A percentile compares a stretch with the other conserved stretches of the same genome.
phyloP scores from a whole-genome alignment of 192 early-diverging fungal species.

The Chytriomyces confervae region DNA sequence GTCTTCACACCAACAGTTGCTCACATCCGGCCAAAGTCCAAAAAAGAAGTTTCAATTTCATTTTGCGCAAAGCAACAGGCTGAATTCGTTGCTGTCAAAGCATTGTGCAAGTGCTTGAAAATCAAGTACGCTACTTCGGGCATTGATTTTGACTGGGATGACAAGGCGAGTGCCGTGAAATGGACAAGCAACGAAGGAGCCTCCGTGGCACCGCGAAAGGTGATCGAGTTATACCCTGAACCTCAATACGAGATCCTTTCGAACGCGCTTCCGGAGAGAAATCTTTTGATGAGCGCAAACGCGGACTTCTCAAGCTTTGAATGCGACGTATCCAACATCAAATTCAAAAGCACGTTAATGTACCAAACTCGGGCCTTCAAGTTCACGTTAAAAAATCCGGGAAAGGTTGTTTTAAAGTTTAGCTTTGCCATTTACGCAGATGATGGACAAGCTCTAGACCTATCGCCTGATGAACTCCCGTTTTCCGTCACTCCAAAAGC shows the following conservation, averaged over 20 bases:
- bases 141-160: slow-evolving; percentile 60
- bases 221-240: slow-evolving; percentile 54
- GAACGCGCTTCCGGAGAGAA: slow-evolving; percentile 27
- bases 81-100: slow-evolving; percentile 36
- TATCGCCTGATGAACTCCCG: slow-evolving; percentile 45
- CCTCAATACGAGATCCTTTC: slow-evolving; percentile 49
- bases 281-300: slow-evolving; percentile 49
- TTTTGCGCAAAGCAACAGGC: slow-evolving; percentile 49
- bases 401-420: slow-evolving; percentile 54
- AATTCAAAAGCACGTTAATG: slow-evolving; percentile 67
- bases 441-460: slow-evolving; percentile 36
- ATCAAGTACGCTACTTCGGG: slow-evolving; percentile 41
- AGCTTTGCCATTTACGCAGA: slow-evolving; percentile 43
- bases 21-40: slow-evolving; percentile 53
- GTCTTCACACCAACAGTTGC: slow-evolving; percentile 45
- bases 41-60: slow-evolving; percentile 49
- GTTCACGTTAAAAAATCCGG: slow-evolving; percentile 54
- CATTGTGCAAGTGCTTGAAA: slow-evolving; percentile 44
- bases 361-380: slow-evolving; percentile 58
- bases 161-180: slow-evolving; percentile 47
- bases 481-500: slow-evolving; percentile 49
- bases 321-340: slow-evolving; percentile 53
- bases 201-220: slow-evolving; percentile 42
- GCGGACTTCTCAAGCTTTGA: slow-evolving; percentile 61
- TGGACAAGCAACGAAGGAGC: slow-evolving; percentile 41